Base-by-base conservation (phyloP, 306 rosid genomes). In the Vachellia collinsii region DNA sequence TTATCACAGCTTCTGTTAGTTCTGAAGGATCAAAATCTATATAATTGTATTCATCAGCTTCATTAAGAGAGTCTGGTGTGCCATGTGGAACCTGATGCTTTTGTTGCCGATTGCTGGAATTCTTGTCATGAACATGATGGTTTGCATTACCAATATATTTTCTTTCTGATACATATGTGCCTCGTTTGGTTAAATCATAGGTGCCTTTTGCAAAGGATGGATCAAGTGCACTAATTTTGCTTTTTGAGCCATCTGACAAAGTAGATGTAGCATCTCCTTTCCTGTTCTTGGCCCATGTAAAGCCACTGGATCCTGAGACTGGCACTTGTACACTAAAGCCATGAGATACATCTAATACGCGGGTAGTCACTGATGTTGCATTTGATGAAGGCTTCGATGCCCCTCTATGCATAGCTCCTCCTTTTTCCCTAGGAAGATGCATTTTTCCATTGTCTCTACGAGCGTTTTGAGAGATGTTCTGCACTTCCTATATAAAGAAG, bases 161-260 rank as follows among this genome's bases (percentile, higher is more conserved):
- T 34, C 85, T 75, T 37, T 77, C 68, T 17, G 87, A 79, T 73
- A 82, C 81, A 19, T 85, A 65, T 39, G 43, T 83, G 79, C 74
- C 82, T 9, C 53, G 79, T 82, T 75, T 89, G 5, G 88, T 54
- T 34, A 81, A 37, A 66, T 86, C 84, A 34, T 85, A 87, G 0
- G 90, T 80, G 67, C 81, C 82, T 74, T 80, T 89, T 29, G 97
- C 98, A 71, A 91, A 96, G 5, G 89, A 82, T 63, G 99, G 90
- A 80, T 96, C 99, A 38, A 96, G 58, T 37, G 88, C 89, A 85
- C 97, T 94, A 77, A 91, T 79, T 78, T 91, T 94, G 88, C 99
- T 93, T 83, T 86, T 89, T 48, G 94, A 86, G 17, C 97, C 89
- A 44, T 92, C 94, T 50, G 99, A 96, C 73, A 93, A 71, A 14